These are phyloP conservation scores for Nakaseomyces sp. DNA, from an alignment of 1,139 yeast species.

Conservation along the genomic window DNA sequence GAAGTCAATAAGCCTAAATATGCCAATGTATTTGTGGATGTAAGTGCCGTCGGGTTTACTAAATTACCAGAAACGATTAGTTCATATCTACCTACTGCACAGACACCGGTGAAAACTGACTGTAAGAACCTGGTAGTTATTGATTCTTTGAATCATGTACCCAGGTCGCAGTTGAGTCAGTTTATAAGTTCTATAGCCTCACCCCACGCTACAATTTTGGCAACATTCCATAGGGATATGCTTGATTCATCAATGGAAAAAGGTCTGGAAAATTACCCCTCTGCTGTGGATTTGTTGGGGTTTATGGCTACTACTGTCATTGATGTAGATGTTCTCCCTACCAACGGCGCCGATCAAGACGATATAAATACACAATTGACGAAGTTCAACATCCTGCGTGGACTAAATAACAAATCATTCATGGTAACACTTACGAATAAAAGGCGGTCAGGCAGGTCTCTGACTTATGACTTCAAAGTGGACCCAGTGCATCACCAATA, in stretches of 20 bases:
- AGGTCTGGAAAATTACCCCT: slow-evolving; percentile 44
- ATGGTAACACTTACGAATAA: slow-evolving; percentile 51
- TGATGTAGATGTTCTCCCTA: slow-evolving; percentile 41
- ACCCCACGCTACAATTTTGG: slow-evolving; percentile 49
- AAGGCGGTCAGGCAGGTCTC: slow-evolving; percentile 76
- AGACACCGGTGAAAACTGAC: slow-evolving; percentile 9
- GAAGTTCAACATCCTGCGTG: slow-evolving; percentile 43
- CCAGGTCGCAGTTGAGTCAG: slow-evolving; percentile 39
- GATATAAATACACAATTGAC: slow-evolving; percentile 38
- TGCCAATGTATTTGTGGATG: slow-evolving; percentile 44
- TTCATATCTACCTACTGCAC: slow-evolving; percentile 19
- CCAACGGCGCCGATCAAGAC: slow-evolving; percentile 39
- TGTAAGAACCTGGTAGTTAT: slow-evolving; percentile 34
- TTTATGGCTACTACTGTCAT: slow-evolving; percentile 68
- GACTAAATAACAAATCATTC: slow-evolving; percentile 42
- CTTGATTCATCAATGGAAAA: slow-evolving; percentile 28
- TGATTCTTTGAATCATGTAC: slow-evolving; percentile 61
- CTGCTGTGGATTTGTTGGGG: slow-evolving; percentile 41
- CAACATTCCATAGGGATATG: slow-evolving; percentile 45
- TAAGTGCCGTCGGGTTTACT: slow-evolving; percentile 29
- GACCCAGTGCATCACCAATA: slow-evolving; percentile 46
- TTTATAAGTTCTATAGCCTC: slow-evolving; percentile 49
- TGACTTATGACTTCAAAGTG: slow-evolving; percentile 47
- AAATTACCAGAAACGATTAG: slow-evolving; percentile 30
- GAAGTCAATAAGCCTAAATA: slow-evolving; percentile 45